Evolutionary conservation across 2,329 filamentous ascomycete species (phyloP).

Genomic region (Paecilomyces fulvus): DNA sequence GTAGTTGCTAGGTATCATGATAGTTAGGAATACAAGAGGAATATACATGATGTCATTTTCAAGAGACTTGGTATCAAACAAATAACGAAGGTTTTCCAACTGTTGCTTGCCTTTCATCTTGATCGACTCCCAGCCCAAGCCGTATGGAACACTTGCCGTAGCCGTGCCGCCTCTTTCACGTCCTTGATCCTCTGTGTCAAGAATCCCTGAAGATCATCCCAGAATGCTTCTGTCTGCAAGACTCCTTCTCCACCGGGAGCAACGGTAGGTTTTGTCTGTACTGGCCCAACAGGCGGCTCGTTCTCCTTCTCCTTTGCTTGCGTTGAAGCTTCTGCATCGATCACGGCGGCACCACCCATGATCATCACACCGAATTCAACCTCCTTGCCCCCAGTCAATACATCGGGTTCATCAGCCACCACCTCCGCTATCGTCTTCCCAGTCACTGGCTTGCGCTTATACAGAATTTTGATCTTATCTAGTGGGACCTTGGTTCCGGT

Average conservation of each 20-base stretch:
- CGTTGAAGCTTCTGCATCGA: slow-evolving; percentile 26
- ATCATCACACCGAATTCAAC: slow-evolving; percentile 85
- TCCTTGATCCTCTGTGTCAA: slow-evolving; percentile 71
- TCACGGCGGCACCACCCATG: slow-evolving; percentile 58
- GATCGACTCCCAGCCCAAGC: slow-evolving; percentile 49
- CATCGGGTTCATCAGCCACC: slow-evolving; percentile 46
- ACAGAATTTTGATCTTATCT: slow-evolving; percentile 78
- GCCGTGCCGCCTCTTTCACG: slow-evolving; percentile 52
- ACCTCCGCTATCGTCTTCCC: slow-evolving; percentile 75
- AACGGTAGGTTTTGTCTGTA: slow-evolving; percentile 35
- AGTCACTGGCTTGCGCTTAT: slow-evolving; percentile 75
- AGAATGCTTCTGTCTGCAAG: slow-evolving; percentile 67
- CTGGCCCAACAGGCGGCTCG: slow-evolving; percentile 20
- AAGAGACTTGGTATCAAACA: background rate
- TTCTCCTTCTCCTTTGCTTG: slow-evolving; percentile 13
- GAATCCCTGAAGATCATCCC: slow-evolving; percentile 76
- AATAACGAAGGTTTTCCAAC: background rate
- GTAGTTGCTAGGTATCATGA: background rate
- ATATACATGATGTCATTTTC: background rate
- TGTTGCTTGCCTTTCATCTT: background rate
- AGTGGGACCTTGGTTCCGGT: slow-evolving; percentile 27
- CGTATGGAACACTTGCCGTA: slow-evolving; percentile 59
- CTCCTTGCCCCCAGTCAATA: slow-evolving; percentile 30
- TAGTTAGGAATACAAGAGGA: background rate
- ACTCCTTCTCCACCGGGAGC: slow-evolving; percentile 51